Base-by-base conservation (phyloP, 257 asterid species). In the Cordia subcordata region DNA sequence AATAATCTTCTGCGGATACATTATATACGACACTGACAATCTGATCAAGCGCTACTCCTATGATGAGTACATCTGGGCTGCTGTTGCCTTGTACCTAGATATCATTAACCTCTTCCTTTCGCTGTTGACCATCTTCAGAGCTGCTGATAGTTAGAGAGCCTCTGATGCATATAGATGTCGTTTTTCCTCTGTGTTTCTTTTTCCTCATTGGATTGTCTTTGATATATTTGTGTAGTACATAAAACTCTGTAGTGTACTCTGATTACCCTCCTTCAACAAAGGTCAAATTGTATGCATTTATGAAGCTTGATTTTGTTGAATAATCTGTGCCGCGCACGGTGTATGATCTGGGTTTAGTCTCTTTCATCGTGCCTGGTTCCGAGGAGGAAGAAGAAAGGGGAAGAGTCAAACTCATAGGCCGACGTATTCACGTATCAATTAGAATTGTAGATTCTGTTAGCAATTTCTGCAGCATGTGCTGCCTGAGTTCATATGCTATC, bases 51-150 rank as follows among this genome's bases (percentile, higher is more conserved):
- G 79, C 2, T 55, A 66, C 32, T 21, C 66, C 12, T 80, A 76
- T 38, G 84, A 82, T 3, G 62, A 82, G 0, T 80, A 76, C 60
- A 79, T 82, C 13, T 73, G 81, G 75, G 94, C 94, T 38, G 68
- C 85, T 0, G 53, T 70, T 15, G 17, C 40, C 0, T 55, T 80
- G 54, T 82, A 82, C 60, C 54, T 81, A 8, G 94, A 85, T 47
- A 58, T 82, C 58, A 54, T 78, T 67, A 70, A 70, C 49, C 61
- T 82, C 40, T 82, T 80, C 53, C 33, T 70, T 0, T 42, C 61
- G 0, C 60, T 77, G 64, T 58, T 77, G 40, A 39, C 27, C 4
- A 16, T 68, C 10, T 49, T 76, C 19, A 27, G 54, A 37, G 73
- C 64, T 38, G 19, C 65, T 20, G 56, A 70, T 59, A 18, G 12